phyloP scores from a whole-genome alignment of 495 filamentous ascomycete species.

The Aspergillus indologenus region DNA sequence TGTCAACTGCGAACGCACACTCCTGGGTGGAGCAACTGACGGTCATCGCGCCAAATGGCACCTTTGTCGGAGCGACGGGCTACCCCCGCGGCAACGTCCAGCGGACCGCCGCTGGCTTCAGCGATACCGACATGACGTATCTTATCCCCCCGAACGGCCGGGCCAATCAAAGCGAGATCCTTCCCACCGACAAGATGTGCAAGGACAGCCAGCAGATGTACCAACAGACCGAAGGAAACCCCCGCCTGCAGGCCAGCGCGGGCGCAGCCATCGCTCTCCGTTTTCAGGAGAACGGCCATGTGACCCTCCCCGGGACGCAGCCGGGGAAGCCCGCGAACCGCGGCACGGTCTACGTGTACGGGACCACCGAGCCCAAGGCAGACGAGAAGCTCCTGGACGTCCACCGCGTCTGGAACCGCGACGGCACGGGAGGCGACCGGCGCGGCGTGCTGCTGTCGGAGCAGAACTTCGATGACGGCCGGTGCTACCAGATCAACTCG shows the following conservation, averaged over 20 bases:
- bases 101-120: constrained; percentile 47
- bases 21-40: constrained; percentile 74
- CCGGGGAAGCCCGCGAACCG: constrained; percentile 62
- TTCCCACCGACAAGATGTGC: constrained; percentile 49
- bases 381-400: constrained; percentile 66
- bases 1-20: constrained; percentile 51
- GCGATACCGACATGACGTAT: constrained; percentile 49
- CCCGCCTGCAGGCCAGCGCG: constrained; percentile 61
- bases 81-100: constrained; percentile 61
- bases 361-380: constrained; percentile 61
- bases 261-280: constrained; percentile 69
- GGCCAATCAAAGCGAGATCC: constrained; percentile 20
- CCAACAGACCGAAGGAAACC: constrained; percentile 52
- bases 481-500: constrained; percentile 70
- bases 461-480: constrained; percentile 77
- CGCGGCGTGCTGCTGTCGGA: constrained; percentile 69
- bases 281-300: constrained; percentile 87
- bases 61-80: constrained; percentile 65
- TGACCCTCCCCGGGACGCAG: constrained; percentile 60
- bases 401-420: constrained; percentile 67
- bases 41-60: constrained; percentile 69
- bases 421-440: constrained; percentile 72
- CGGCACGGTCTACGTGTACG: constrained; percentile 79
- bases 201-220: constrained; percentile 49
- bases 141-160: constrained; percentile 51